Evolutionary conservation across 495 filamentous ascomycete genomes (phyloP), one percentile per base, ranked within the genome.

Genomic region (Oidiodendron maius): DNA sequence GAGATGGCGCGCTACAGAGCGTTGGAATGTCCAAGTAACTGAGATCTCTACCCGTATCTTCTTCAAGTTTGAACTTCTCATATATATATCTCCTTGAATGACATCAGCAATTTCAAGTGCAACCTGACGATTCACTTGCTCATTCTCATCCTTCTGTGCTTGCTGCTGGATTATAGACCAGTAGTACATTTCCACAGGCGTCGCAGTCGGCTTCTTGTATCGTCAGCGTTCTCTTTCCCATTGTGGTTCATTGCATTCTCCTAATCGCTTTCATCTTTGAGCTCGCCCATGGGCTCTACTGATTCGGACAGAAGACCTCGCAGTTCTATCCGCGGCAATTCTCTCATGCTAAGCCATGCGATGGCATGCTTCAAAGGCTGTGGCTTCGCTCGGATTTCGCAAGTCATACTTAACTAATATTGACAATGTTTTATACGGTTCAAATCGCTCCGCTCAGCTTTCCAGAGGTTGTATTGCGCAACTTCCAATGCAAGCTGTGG

Each of bases 211-310:
- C 17, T 50, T n/a, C 39, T 49, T 44, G 46, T 47, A 50, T 50
- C 28, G 18, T 54, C 34, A 54, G 51, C 51, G 10, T 40, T 45
- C n/a, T 45, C 51, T 54, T 54, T 54, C 51, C 50, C 21, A 44
- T 49, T 49, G 38, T 54, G 35, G 15, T 44, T 49, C 9, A 54
- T 49, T 38, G 24, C 34, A 34, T 30, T 44, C 30, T 49, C 37
- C 35, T 49, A 54, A 39, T 54, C 51, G 40, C 51, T 54, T 23
- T 54, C 46, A 38, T 54, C 35, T 20, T 34, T 54, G 32, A 50
- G 50, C 20, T 54, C 51, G 40, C 51, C 44, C 11, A 35, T 54
- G 10, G 50, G 51, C 40, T 54, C 40, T 38, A 4, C 10, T 20
- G 46, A 46, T 36, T 54, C 32, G 25, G 46, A 49, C 24, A 50